Percentiles rank a stretch among this genome's conserved stretches.
Evolutionary conservation across 768 basidiomycete species (phyloP).

Genomic region (Tricholoma hemisulphureum): DNA sequence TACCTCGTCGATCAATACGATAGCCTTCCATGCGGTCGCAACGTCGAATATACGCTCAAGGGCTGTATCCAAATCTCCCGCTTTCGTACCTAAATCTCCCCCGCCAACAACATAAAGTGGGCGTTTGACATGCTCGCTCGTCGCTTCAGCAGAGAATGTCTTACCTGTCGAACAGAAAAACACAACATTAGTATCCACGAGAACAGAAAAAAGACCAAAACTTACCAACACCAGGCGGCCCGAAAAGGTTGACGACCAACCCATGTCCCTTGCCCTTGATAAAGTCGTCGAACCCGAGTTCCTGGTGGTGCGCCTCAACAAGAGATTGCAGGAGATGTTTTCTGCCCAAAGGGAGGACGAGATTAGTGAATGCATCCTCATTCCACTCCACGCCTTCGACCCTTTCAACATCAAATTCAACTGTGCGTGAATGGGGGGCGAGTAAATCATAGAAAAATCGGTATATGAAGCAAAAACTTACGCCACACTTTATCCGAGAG

Average conservation of each 20-base stretch:
- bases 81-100: slow-evolving; percentile 53
- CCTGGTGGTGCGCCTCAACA: slow-evolving; percentile 55
- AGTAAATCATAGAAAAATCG: slow-evolving; percentile 30
- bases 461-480: slow-evolving; percentile 26
- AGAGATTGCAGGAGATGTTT: slow-evolving; percentile 56
- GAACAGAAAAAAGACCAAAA: slow-evolving; percentile 2
- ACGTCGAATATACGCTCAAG: slow-evolving; percentile 50
- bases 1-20: slow-evolving; percentile 56
- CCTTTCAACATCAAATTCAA: slow-evolving; percentile 60
- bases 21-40: slow-evolving; percentile 60
- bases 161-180: slow-evolving; percentile 33
- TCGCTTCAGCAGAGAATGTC: slow-evolving; percentile 60
- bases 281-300: slow-evolving; percentile 56
- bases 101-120: slow-evolving; percentile 55
- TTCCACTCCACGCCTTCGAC: slow-evolving; percentile 56
- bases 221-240: slow-evolving; percentile 57
- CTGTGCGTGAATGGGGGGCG: slow-evolving; percentile 26
- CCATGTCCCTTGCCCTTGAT: slow-evolving; percentile 61
- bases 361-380: slow-evolving; percentile 54
- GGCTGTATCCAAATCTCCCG: slow-evolving; percentile 40
- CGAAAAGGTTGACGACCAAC: slow-evolving; percentile 51
- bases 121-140: slow-evolving; percentile 52
- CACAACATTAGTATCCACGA: neutral
- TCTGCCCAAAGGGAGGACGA: slow-evolving; percentile 53
- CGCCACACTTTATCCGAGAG: slow-evolving; percentile 58